Percentiles rank a stretch among this genome's conserved stretches.
These are phyloP conservation scores for Rehmannia glutinosa DNA, from an alignment of 257 asterid genomes.

Conservation along the genomic window DNA sequence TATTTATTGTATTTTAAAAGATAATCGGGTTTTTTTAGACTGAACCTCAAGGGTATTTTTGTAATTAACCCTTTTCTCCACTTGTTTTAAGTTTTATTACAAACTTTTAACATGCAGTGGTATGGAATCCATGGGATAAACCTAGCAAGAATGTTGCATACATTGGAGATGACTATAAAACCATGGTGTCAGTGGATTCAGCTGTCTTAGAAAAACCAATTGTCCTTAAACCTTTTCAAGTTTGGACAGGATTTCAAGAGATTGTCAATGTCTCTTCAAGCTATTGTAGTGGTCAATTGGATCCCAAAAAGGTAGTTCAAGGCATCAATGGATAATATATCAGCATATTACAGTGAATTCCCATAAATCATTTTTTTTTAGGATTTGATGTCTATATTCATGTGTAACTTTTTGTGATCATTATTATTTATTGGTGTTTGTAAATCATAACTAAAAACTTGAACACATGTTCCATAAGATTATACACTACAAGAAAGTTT, in stretches of 20 bases:
- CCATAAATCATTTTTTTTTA: too few relatives aligned
- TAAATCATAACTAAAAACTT: too few relatives aligned
- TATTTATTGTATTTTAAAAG: too few relatives aligned
- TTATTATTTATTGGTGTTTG: too few relatives aligned
- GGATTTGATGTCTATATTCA: too few relatives aligned
- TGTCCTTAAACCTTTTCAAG: conserved; percentile 45
- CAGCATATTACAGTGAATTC: neutral
- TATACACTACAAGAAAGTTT: too few relatives aligned
- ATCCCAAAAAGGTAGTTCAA: conserved; percentile 44
- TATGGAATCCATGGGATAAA: conserved; percentile 66
- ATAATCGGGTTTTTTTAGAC: neutral
- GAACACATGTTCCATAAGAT: too few relatives aligned
- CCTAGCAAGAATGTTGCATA: conserved; percentile 22
- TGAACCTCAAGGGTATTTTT: neutral
- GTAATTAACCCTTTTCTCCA: neutral
- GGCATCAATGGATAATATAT: too few relatives aligned
- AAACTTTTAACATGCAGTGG: conserved; percentile 32
- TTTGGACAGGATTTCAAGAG: conserved; percentile 64
- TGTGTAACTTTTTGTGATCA: too few relatives aligned
- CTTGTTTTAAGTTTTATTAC: neutral
- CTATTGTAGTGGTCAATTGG: conserved; percentile 68
- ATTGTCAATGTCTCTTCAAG: conserved; percentile 50
- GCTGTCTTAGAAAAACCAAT: conserved; percentile 45
- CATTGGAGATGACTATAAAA: conserved; percentile 30
- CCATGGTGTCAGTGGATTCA: conserved; percentile 52